Conservation (phyloP, 2,329 filamentous ascomycete genomes). For the Nannizziopsis arthrosporioides region DNA sequence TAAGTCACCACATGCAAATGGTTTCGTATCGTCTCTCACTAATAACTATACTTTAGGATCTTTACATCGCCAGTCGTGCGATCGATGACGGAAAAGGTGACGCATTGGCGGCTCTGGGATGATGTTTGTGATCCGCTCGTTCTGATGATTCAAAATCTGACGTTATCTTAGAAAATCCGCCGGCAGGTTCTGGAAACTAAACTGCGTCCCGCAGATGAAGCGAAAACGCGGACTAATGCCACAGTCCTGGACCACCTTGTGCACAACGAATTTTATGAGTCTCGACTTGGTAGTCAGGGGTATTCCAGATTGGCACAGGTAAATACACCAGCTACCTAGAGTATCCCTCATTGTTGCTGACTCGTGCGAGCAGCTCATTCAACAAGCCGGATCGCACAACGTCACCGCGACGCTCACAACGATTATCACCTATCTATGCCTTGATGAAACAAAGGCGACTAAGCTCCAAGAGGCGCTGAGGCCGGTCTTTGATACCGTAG, state of each 20-base stretch:
- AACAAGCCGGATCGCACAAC: conserved; percentile 4
- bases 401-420: neutral
- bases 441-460: neutral
- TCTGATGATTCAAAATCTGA: neutral
- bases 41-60: neutral
- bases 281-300: neutral
- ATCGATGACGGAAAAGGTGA: neutral
- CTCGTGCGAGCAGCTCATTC: neutral
- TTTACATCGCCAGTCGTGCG: neutral
- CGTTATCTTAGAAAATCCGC: conserved; percentile 1
- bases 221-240: neutral
- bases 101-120: conserved; percentile 6
- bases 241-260: conserved; percentile 6
- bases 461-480: neutral
- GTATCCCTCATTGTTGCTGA: neutral
- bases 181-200: conserved; percentile 2
- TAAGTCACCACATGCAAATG: neutral
- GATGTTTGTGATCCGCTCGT: neutral
- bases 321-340: neutral
- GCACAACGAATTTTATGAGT: neutral
- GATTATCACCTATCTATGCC: conserved; percentile 2
- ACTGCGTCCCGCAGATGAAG: neutral
- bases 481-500: neutral
- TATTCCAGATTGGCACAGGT: conserved; percentile 3
- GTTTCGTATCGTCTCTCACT: neutral